Evolutionary conservation across 495 filamentous ascomycete genomes (phyloP).

Genomic region (Oleoguttula mirabilis): DNA sequence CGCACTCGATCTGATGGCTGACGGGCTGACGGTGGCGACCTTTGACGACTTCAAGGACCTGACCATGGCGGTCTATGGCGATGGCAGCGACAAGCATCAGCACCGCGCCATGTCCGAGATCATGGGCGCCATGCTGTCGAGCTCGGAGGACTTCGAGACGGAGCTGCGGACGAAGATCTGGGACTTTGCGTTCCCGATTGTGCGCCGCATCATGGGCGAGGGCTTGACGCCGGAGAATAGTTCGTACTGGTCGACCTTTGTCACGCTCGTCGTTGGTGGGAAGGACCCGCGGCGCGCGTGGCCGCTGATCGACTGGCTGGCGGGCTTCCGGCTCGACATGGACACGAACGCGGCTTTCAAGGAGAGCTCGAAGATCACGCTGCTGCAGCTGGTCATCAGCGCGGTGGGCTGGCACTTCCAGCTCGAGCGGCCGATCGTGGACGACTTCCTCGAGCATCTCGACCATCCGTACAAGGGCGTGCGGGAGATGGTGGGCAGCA

Average conservation of each 20-base stretch:
- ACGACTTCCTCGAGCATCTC: constrained; percentile 81
- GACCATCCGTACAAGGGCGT: constrained; percentile 98
- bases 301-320: constrained; percentile 76
- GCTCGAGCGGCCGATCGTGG: constrained; percentile 71
- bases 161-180: constrained; percentile 64
- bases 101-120: constrained; percentile 95
- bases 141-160: constrained; percentile 56
- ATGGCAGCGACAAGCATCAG: constrained; percentile 95
- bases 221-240: constrained; percentile 90
- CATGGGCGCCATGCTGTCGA: constrained; percentile 67
- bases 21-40: constrained; percentile 57
- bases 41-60: constrained; percentile 83
- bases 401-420: constrained; percentile 96
- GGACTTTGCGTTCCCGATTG: constrained; percentile 80
- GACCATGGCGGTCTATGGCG: constrained; percentile 61
- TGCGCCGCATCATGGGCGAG: constrained; percentile 73
- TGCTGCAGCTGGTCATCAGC: constrained; percentile 76
- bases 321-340: constrained; percentile 83
- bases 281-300: constrained; percentile 79
- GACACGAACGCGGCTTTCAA: constrained; percentile 95
- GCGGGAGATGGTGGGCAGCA: constrained; percentile 83
- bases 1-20: constrained; percentile 74
- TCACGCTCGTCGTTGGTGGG: constrained; percentile 70
- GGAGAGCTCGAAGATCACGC: constrained; percentile 89
- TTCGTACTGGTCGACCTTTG: constrained; percentile 83